Evolutionary conservation across 1,284 basidiomycete species (phyloP), one percentile per base, ranked within the genome.

Genomic region (Ustilago loliicola): DNA sequence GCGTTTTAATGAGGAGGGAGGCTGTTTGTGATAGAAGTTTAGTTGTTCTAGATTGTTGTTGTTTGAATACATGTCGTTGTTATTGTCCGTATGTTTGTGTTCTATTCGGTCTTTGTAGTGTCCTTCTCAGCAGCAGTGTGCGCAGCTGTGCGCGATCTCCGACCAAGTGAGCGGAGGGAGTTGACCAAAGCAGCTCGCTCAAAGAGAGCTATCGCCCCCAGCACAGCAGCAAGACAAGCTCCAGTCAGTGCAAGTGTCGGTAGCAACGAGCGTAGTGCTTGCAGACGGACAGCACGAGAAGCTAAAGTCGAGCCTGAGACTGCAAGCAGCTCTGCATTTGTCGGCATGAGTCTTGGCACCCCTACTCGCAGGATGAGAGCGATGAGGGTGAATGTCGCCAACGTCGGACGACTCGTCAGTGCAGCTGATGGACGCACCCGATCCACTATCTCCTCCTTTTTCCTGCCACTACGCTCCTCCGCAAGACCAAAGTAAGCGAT

Each of bases 261-360:
- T 27, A 69, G 2, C 13, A 77, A 47, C 52, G 61, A 47, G 2
- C 55, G 59, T 13, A 77, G n/a, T 4, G 74, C 69, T n/a, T 47
- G 40, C 54, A 77, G 13, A 8, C 66, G 45, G 23, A 48, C 55
- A 0, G 17, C 25, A 3, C 11, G 7, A 9, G 48, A 51, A 34
- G 55, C 50, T 7, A 10, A 2, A 19, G 27, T 30, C 23, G 52
- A 32, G 13, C 45, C 30, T n/a, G n/a, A n/a, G 15, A 21, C 29
- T 10, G 48, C 27, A 1, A 72, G 36, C 1, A 72, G 42, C 38
- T 47, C n/a, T 4, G 25, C 32, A 4, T 42, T 48, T 2, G 29
- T 48, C 7, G 71, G 67, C 71, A 73, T 64, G 27, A 65, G 11
- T 10, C 25, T 45, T 7, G 67, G 71, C 9, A 59, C 51, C 0